phyloP scores from a whole-genome alignment of 805 yeast genomes.

The Ogataea paraovalis region DNA sequence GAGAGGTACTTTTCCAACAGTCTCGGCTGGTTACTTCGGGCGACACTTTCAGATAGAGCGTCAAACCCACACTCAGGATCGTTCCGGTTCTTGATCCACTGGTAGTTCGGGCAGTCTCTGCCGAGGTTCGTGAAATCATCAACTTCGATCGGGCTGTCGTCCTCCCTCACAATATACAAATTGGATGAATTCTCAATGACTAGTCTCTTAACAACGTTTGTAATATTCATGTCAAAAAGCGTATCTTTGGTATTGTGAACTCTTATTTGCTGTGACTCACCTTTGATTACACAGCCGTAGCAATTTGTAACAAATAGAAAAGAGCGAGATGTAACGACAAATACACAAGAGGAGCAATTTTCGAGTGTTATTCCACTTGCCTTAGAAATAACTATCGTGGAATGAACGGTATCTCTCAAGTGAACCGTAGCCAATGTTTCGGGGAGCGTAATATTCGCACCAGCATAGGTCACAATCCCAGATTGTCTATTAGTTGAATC shows the following conservation, averaged over 20 bases:
- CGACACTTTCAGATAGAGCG: not conserved
- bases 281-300: conserved; percentile 13
- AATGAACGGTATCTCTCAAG: not conserved
- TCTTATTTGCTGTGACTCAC: conserved; percentile 25
- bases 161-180: conserved; percentile 9
- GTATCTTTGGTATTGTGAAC: conserved; percentile 17
- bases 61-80: not conserved
- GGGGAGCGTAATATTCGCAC: not conserved
- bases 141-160: conserved; percentile 12
- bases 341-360: conserved; percentile 11
- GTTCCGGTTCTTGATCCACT: not conserved
- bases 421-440: not conserved
- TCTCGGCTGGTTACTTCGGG: not conserved
- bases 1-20: not conserved
- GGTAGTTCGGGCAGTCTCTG: not conserved
- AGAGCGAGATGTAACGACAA: conserved; percentile 15
- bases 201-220: conserved; percentile 14
- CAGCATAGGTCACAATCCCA: not conserved
- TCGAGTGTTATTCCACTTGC: conserved; percentile 21
- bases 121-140: conserved; percentile 27
- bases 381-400: conserved; percentile 10
- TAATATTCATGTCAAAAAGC: conserved; percentile 11
- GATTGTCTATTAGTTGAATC: not conserved
- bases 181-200: conserved; percentile 24
- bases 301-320: conserved; percentile 18